phyloP scores from a whole-genome alignment of 257 asterid genomes.

The Galeopsis tetrahit region DNA sequence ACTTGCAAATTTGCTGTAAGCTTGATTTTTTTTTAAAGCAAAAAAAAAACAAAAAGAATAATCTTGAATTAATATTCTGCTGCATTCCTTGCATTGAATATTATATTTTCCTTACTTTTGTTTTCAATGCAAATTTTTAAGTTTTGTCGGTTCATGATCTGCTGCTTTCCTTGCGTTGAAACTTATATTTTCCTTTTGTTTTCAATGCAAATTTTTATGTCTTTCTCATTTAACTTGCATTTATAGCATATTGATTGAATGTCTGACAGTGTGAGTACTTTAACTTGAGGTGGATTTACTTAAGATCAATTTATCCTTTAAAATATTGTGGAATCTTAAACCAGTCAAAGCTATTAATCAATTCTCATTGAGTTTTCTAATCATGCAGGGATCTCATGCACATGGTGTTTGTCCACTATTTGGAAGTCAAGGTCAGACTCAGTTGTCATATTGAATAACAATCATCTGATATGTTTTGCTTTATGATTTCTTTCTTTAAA shows the following conservation, averaged over 20 bases:
- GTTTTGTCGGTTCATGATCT: conserved; percentile 26
- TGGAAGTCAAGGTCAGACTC: conserved; percentile 92
- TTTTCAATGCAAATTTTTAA: conserved; percentile 16
- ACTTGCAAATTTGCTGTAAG: conserved; percentile 15
- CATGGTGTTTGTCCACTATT: conserved; percentile 95
- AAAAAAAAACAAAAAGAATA: background rate
- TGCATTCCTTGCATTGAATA: background rate
- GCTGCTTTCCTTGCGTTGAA: background rate
- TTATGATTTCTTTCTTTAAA: background rate
- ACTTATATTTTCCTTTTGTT: background rate
- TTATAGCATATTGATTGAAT: conserved; percentile 22
- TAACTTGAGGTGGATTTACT: conserved; percentile 17
- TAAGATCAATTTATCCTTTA: conserved; percentile 15
- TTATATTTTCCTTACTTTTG: conserved; percentile 6
- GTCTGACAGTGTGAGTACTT: conserved; percentile 24
- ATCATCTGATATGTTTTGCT: conserved; percentile 3
- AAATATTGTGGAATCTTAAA: conserved; percentile 20
- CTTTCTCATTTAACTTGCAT: conserved; percentile 9
- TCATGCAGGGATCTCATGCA: conserved; percentile 96
- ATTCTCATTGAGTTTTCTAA: conserved; percentile 43
- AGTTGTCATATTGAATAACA: conserved; percentile 3
- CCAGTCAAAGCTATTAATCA: conserved; percentile 1
- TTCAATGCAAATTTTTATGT: conserved; percentile 22
- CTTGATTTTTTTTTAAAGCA: background rate
- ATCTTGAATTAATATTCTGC: conserved; percentile 23